phyloP scores from a whole-genome alignment of 148 eudicot species.

The Camellia japonica region DNA sequence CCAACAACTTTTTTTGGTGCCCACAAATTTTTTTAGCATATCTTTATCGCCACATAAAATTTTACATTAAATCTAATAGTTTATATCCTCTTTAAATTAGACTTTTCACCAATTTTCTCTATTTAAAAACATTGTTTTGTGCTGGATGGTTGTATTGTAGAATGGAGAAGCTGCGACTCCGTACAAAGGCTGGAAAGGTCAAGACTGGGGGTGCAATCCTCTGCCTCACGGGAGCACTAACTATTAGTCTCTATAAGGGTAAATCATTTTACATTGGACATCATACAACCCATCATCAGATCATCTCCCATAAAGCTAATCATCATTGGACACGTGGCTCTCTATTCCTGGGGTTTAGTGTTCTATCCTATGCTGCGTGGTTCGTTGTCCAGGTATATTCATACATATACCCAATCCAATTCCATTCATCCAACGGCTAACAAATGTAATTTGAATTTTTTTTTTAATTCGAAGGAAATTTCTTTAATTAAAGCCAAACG shows the following conservation, averaged over 20 bases:
- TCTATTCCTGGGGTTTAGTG: constrained; percentile 31
- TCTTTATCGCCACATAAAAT: too few species aligned
- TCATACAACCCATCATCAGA: constrained; percentile 3
- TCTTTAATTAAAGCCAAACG: too few species aligned
- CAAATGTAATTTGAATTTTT: not conserved
- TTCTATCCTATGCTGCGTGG: constrained; percentile 51
- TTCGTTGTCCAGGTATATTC: constrained; percentile 53
- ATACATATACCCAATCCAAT: too few species aligned
- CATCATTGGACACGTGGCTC: constrained; percentile 46
- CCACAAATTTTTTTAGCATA: too few species aligned
- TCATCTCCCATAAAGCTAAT: not conserved
- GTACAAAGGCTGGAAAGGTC: constrained; percentile 38
- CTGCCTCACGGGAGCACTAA: constrained; percentile 54
- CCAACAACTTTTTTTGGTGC: too few species aligned
- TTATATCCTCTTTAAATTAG: too few species aligned
- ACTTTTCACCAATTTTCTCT: too few species aligned
- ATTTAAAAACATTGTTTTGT: too few species aligned
- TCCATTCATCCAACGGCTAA: not conserved
- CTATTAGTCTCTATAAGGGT: constrained; percentile 49
- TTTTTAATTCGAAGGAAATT: too few species aligned
- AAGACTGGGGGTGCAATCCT: constrained; percentile 41
- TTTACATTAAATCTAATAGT: too few species aligned
- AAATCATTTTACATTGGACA: constrained; percentile 22
- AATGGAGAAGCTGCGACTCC: constrained; percentile 38
- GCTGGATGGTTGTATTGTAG: constrained; percentile 17